These are phyloP conservation scores for Polytolypa hystricis DNA, from an alignment of 2,329 filamentous ascomycete species.

Conservation along the genomic window DNA sequence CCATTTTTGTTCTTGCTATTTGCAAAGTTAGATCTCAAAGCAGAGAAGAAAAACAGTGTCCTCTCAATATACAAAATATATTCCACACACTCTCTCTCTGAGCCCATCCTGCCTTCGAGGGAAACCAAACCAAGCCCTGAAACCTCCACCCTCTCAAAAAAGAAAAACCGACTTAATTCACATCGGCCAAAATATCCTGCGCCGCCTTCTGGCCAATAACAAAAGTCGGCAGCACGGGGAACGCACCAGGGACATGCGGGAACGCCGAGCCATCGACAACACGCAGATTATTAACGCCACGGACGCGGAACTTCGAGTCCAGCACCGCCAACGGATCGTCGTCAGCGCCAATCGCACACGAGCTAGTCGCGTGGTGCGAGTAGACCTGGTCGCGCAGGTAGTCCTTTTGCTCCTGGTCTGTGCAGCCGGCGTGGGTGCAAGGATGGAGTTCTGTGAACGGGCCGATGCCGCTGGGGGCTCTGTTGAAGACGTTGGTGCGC, in stretches of 20 bases:
- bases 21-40: too few species aligned
- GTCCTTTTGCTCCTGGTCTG: slow-evolving; percentile 2
- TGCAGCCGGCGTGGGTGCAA: neutral
- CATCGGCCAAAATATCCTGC: slow-evolving; percentile 39
- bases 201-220: slow-evolving; percentile 53
- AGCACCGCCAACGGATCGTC: slow-evolving; percentile 45
- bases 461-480: neutral
- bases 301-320: slow-evolving; percentile 46
- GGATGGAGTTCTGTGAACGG: slow-evolving; percentile 4
- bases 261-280: slow-evolving; percentile 54
- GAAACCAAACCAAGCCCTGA: neutral
- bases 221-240: slow-evolving; percentile 41
- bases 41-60: too few species aligned
- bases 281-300: slow-evolving; percentile 43
- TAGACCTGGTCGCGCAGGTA: slow-evolving; percentile 1
- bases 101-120: too few species aligned
- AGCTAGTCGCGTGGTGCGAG: slow-evolving; percentile 41
- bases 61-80: too few species aligned
- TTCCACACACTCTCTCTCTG: too few species aligned
- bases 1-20: too few species aligned
- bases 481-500: neutral
- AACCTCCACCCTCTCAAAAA: neutral
- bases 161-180: too few species aligned
- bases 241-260: slow-evolving; percentile 45
- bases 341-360: slow-evolving; percentile 40